Evolutionary conservation across 768 basidiomycete species (phyloP).

Genomic region (Royoungia palumana): DNA sequence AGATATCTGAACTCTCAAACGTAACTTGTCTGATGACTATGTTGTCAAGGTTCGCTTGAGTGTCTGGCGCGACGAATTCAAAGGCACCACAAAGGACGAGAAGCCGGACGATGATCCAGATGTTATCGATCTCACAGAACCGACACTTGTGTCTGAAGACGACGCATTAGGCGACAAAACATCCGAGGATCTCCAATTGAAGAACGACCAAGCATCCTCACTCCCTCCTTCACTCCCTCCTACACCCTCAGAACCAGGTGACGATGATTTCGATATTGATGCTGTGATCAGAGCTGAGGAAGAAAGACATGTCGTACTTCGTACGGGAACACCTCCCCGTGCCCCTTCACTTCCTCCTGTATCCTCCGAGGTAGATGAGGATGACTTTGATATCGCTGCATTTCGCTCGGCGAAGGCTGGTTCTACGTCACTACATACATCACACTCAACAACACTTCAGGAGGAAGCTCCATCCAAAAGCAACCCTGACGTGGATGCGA

Average conservation of each 20-base stretch:
- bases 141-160: constrained; percentile 26
- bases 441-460: constrained; percentile 1
- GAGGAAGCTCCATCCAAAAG: constrained; percentile 8
- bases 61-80: constrained; percentile 74
- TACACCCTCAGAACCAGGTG: constrained; percentile 39
- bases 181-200: constrained; percentile 3
- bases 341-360: constrained; percentile 37
- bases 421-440: background rate
- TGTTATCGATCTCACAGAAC: constrained; percentile 30
- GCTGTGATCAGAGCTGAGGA: constrained; percentile 48
- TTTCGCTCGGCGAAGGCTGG: constrained; percentile 12
- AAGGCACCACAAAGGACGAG: constrained; percentile 39
- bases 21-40: too few species aligned
- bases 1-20: constrained; percentile 15
- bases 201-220: constrained; percentile 33
- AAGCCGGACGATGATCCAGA: constrained; percentile 20
- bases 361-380: constrained; percentile 41
- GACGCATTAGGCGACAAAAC: constrained; percentile 12
- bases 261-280: constrained; percentile 52
- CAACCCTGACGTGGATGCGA: constrained; percentile 4
- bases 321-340: constrained; percentile 12
- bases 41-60: constrained; percentile 65
- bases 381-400: constrained; percentile 45
- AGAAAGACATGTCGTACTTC: constrained; percentile 28
- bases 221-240: constrained; percentile 39